Base-by-base conservation (phyloP, 768 basidiomycete genomes). In the Amanita pseudoporphyria region DNA sequence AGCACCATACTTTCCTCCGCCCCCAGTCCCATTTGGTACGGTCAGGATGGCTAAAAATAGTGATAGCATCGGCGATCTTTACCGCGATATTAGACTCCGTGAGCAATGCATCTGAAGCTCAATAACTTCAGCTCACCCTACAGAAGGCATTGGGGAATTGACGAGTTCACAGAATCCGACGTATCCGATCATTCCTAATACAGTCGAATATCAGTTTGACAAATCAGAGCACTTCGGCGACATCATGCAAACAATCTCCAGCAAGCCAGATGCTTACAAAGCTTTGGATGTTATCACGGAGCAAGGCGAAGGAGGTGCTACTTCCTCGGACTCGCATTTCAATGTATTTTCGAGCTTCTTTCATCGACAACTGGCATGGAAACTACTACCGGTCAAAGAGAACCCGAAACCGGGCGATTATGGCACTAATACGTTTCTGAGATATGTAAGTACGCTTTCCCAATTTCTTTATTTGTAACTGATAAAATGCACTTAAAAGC, bases 281-380 rank as follows among this genome's bases (percentile, higher is more conserved):
- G 61, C 61, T 5, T 33, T 62, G 24, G 40, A 55, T 9, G 52
- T 49, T 5, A 61, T 61, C 43, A 55, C 60, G 36, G 53, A 60
- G 19, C 58, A 62, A 52, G 61, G 61, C 9, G 61, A 62, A 48
- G 61, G 61, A 9, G 52, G 49, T 16, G 45, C 47, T 10, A 49
- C 49, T 19, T 44, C 52, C 19, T 5, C 12, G 9, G 44, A 45
- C 26, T 45, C 53, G 24, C 58, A 61, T 40, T 61, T 56, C 36
- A 53, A 54, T 22, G 55, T 61, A 13, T 61, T 61, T 40, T 38
- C 40, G 41, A 56, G 59, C 30, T 47, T 60, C n/a, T 36, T 52
- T n/a, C 31, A 50, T 3, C 22, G 44, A 3, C 28, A 24, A 16
- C 26, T 28, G 26, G 26, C 4, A 6, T 31, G 13, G 44, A 31